These are phyloP conservation scores for Macrophomina tecta DNA, from an alignment of 2,329 filamentous ascomycete genomes.

Conservation along the genomic window DNA sequence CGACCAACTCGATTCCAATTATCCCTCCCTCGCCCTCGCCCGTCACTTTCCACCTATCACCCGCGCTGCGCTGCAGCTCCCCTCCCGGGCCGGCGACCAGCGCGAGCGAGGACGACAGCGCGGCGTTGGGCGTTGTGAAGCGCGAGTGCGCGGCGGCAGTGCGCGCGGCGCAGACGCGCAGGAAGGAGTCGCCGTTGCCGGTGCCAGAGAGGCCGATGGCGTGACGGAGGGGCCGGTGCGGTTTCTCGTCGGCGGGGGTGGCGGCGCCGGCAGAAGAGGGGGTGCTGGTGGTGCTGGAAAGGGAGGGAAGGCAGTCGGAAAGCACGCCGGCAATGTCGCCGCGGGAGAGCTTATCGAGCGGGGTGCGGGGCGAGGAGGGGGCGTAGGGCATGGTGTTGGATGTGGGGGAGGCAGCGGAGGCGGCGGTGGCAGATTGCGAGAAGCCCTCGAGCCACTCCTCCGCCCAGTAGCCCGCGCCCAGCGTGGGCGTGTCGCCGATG, in stretches of 20 bases:
- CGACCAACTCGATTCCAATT: constrained; percentile 74
- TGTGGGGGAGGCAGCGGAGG: constrained; percentile 15
- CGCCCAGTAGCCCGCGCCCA: constrained; percentile 89
- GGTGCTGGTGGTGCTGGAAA: constrained; percentile 43
- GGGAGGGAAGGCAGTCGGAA: constrained; percentile 64
- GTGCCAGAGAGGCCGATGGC: constrained; percentile 74
- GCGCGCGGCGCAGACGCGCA: constrained; percentile 72
- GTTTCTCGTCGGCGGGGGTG: constrained; percentile 38
- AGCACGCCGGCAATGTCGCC: constrained; percentile 56
- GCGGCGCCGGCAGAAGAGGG: background rate
- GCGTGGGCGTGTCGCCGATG: constrained; percentile 83
- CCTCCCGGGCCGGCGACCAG: constrained; percentile 73
- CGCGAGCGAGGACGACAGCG: constrained; percentile 64
- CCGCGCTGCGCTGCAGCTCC: constrained; percentile 76
- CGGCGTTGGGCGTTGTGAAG: constrained; percentile 56
- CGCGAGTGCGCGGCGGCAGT: constrained; percentile 76
- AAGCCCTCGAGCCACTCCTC: constrained; percentile 73
- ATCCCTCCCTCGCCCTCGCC: constrained; percentile 84
- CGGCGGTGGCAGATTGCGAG: background rate
- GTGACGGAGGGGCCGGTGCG: constrained; percentile 35
- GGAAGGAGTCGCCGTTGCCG: constrained; percentile 87
- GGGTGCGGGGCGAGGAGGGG: constrained; percentile 26
- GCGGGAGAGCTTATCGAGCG: constrained; percentile 37
- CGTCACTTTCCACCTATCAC: constrained; percentile 71
- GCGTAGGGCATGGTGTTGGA: constrained; percentile 34